These are phyloP conservation scores for Aureobasidium sp. DNA, from an alignment of 2,329 filamentous ascomycete genomes.

Conservation along the genomic window DNA sequence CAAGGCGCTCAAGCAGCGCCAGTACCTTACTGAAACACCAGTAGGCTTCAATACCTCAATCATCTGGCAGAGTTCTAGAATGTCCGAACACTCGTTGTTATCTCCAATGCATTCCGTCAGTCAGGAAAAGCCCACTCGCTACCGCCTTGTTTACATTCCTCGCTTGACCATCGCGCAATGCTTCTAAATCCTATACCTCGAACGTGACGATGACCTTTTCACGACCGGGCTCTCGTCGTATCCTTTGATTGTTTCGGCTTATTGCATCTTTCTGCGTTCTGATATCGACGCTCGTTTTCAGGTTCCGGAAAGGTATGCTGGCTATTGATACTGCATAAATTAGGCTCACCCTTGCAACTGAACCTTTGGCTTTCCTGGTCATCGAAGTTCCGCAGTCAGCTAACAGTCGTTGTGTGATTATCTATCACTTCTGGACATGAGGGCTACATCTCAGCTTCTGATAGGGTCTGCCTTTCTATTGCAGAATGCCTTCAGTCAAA, in stretches of 20 bases:
- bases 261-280: background rate
- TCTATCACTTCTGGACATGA: background rate
- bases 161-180: background rate
- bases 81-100: background rate
- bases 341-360: background rate
- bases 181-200: background rate
- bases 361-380: background rate
- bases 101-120: conserved; percentile 7
- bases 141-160: conserved; percentile 11
- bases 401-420: no score
- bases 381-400: no score
- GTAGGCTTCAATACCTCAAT: background rate
- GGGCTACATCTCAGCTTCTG: background rate
- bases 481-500: background rate
- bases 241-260: background rate
- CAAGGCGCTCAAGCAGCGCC: background rate
- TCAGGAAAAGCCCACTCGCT: background rate
- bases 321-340: background rate
- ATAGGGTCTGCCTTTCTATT: background rate
- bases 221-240: no score
- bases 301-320: background rate
- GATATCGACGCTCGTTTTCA: background rate
- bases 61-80: background rate
- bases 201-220: background rate
- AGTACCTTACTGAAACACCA: no score